Base-by-base conservation (phyloP, 2,329 filamentous ascomycete species). In the Arthrobotrys pseudoclavata region DNA sequence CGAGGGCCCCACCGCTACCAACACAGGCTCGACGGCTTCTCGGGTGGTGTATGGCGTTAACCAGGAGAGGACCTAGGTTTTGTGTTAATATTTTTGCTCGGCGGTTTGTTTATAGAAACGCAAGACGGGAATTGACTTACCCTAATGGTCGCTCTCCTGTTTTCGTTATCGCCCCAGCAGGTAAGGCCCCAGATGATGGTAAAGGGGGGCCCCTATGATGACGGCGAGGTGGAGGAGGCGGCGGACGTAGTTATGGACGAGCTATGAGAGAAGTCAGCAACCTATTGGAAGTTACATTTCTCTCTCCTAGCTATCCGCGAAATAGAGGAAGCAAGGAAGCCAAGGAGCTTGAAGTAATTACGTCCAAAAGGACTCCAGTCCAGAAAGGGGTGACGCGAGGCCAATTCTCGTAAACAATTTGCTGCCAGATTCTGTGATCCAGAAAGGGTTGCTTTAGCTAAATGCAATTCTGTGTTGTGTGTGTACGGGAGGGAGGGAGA, bases 351-450 rank as follows among this genome's bases (percentile, higher is more conserved):
- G 37, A 4, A 48, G 34, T 47, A 76, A 66, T 70, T 55, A 76
- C 72, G 72, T 76, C 72, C 48, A 66, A 26, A 34, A 70, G 57
- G 72, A 70, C 72, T 66, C 70, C 72, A 9, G 29, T 66, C 72
- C 72, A 67, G 42, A 66, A 57, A 29, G 66, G 48, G 57, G 26
- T 34, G 34, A 60, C 26, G 12, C 52, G 15, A 24, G 55, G 31
- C 72, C 72, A 76, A 60, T 76, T 70, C 57, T 61, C 61, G 60
- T 70, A 76, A 70, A 70, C 45, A 24, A 74, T 63, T 26, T 76
- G 50, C 60, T 63, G 45, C 45, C 55, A 60, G 55, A 60, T 20
- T 60, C 55, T 60, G 18, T 7, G 1, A 1, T 42, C 34, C 9
- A 24, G 10, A 18, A 42, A n/a, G 18, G 13, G 3, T 22, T 42